Percentiles rank a stretch among this genome's conserved stretches.
Evolutionary conservation across 805 yeast species (phyloP).

Genomic region (Candida endomychidarum): DNA sequence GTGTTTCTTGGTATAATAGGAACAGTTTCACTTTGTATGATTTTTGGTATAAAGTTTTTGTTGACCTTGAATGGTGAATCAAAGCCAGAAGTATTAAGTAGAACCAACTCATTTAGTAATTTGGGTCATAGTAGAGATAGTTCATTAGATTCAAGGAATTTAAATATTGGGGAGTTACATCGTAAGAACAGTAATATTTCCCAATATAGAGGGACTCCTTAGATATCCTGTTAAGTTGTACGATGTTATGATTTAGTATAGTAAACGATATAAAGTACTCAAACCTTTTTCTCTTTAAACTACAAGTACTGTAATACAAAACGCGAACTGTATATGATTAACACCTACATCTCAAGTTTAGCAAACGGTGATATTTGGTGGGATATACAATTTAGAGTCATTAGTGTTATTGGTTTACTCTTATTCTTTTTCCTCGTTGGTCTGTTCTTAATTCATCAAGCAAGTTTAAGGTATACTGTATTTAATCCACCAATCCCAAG

Average conservation of each 20-base stretch:
- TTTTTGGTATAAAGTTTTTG: slow-evolving; percentile 20
- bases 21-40: neutral
- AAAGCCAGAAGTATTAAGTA: slow-evolving; percentile 13
- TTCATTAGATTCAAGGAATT: slow-evolving; percentile 2
- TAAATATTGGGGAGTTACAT: slow-evolving; percentile 4
- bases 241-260: no score
- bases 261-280: no score
- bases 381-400: neutral
- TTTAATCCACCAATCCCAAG: neutral
- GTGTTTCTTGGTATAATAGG: slow-evolving; percentile 17
- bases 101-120: slow-evolving; percentile 13
- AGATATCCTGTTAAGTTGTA: no score
- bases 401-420: neutral
- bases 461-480: neutral
- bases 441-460: neutral
- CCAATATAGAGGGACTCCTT: neutral
- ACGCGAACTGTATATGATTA: neutral
- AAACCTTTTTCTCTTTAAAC: neutral
- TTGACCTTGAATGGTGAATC: slow-evolving; percentile 16
- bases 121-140: slow-evolving; percentile 4
- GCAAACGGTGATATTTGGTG: no score
- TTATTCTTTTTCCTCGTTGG: neutral
- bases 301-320: no score
- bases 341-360: neutral
- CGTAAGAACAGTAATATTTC: slow-evolving; percentile 10